Conservation (phyloP, 2,329 filamentous ascomycete genomes). For the Scedosporium apiospermum region DNA sequence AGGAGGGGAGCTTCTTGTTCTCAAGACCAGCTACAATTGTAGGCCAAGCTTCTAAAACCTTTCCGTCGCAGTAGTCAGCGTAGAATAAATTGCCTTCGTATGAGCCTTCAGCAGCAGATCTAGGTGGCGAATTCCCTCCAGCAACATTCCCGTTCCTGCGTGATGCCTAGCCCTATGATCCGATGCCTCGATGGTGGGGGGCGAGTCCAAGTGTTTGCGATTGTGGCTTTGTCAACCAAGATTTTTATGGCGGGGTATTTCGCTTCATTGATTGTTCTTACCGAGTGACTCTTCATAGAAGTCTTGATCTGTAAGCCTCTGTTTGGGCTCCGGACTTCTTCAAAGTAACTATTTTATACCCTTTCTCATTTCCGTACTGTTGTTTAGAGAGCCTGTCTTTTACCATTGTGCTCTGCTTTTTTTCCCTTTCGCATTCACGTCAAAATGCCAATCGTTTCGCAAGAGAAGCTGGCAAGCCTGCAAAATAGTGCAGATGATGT, state of each 20-base stretch:
- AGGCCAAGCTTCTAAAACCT: no score
- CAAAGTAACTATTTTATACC: background rate
- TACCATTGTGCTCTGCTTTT: slow-evolving; percentile 5
- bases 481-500: slow-evolving; percentile 83
- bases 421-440: slow-evolving; percentile 7
- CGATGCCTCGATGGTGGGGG: no score
- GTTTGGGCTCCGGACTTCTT: background rate
- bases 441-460: slow-evolving; percentile 82
- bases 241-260: background rate
- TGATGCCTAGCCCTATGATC: no score
- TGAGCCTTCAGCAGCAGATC: no score
- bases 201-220: no score
- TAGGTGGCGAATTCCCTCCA: no score
- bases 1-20: background rate
- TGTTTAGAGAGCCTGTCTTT: background rate
- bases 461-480: slow-evolving; percentile 82
- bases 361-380: background rate
- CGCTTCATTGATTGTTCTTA: background rate
- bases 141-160: no score
- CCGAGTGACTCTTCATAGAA: background rate
- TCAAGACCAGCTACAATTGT: no score
- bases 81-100: no score
- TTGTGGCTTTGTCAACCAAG: background rate
- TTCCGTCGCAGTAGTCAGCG: no score
- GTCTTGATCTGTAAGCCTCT: background rate